These are phyloP conservation scores for Rhizoclosmatium globosum DNA, from an alignment of 192 early-diverging fungal genomes.

Conservation along the genomic window DNA sequence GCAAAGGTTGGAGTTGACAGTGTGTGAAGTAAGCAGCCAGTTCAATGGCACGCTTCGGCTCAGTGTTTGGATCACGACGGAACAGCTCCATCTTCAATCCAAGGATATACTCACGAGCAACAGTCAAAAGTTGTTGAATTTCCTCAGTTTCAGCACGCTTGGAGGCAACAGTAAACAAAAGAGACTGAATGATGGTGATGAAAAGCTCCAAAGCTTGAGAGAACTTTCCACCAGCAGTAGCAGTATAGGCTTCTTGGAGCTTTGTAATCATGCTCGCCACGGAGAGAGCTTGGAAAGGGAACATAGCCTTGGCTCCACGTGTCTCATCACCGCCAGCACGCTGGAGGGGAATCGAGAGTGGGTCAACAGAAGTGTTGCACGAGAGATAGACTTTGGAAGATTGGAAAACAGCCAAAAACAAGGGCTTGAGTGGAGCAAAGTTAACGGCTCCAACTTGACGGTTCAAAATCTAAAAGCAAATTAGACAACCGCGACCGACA, in stretches of 20 bases:
- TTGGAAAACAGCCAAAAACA: constrained; percentile 86
- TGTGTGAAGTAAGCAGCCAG: constrained; percentile 97
- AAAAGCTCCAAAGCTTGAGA: constrained; percentile 80
- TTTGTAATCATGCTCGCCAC: constrained; percentile 68
- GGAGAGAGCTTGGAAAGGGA: constrained; percentile 70
- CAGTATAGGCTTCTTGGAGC: constrained; percentile 86
- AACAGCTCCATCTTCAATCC: constrained; percentile 86
- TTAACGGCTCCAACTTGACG: constrained; percentile 91
- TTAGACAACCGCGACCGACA: not conserved
- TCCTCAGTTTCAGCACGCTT: constrained; percentile 76
- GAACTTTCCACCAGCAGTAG: constrained; percentile 84
- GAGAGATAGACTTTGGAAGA: constrained; percentile 73
- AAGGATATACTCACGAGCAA: constrained; percentile 92
- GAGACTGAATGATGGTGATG: constrained; percentile 76
- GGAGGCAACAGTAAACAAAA: constrained; percentile 78
- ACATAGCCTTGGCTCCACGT: constrained; percentile 36
- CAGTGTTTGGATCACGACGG: constrained; percentile 69
- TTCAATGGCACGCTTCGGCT: constrained; percentile 79
- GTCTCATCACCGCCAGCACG: constrained; percentile 60
- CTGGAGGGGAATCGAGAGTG: constrained; percentile 74
- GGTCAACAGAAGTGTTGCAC: constrained; percentile 65
- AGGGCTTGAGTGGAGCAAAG: constrained; percentile 90
- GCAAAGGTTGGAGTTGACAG: constrained; percentile 86
- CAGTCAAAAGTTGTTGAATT: constrained; percentile 74
- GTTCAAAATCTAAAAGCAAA: constrained; percentile 74